A percentile compares a stretch with the other conserved stretches of the same genome.
Evolutionary conservation across 495 filamentous ascomycete species (phyloP).

Genomic region (Glonium stellatum): DNA sequence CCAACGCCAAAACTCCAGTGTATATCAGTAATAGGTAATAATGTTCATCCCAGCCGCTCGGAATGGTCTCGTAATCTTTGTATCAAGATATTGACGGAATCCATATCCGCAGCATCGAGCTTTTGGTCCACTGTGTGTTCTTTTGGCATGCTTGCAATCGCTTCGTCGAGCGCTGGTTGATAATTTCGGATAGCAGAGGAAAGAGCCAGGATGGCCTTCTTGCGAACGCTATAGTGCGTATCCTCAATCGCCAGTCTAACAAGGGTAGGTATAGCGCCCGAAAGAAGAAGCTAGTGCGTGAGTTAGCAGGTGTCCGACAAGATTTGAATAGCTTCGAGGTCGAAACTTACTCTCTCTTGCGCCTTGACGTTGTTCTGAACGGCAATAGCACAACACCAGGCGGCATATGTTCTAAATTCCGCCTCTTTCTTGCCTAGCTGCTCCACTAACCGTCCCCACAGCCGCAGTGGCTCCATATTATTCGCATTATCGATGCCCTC

Average conservation of each 20-base stretch:
- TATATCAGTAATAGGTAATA: background rate
- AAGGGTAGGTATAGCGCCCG: conserved; percentile 64
- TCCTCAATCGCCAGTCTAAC: conserved; percentile 57
- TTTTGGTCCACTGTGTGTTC: conserved; percentile 48
- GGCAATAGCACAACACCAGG: conserved; percentile 88
- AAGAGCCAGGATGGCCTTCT: conserved; percentile 82
- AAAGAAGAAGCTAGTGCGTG: conserved; percentile 46
- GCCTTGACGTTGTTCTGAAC: conserved; percentile 88
- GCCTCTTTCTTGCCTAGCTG: conserved; percentile 60
- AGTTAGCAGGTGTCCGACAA: conserved; percentile 19
- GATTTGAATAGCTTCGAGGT: background rate
- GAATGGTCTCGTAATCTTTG: conserved; percentile 54
- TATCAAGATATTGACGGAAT: conserved; percentile 68
- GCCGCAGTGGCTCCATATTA: conserved; percentile 65
- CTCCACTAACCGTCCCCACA: conserved; percentile 73
- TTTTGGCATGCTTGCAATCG: conserved; percentile 56
- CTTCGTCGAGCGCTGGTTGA: conserved; percentile 61
- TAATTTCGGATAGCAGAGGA: conserved; percentile 80
- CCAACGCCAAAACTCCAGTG: too few species aligned
- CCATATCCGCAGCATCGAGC: conserved; percentile 77
- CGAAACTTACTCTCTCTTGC: conserved; percentile 58
- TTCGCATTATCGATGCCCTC: conserved; percentile 94
- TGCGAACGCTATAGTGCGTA: conserved; percentile 56
- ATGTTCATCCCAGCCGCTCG: background rate
- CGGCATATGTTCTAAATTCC: conserved; percentile 71